phyloP scores from a whole-genome alignment of 129 eudicot species.

The Centella asiatica region DNA sequence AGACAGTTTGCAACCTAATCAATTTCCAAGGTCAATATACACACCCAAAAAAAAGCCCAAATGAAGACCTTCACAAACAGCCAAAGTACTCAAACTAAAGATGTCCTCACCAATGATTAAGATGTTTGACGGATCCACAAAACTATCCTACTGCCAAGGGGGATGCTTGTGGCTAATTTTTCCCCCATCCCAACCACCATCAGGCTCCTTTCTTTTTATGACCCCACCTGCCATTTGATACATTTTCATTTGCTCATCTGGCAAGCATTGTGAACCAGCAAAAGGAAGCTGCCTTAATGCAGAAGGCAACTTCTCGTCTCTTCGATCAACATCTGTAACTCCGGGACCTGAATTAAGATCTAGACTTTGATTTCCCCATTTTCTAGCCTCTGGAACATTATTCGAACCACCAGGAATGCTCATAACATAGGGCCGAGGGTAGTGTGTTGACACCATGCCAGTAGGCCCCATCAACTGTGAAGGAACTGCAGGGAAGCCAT shows the following conservation, averaged over 20 bases:
- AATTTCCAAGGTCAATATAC: too few relatives aligned
- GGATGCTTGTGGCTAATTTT: slow-evolving; percentile 52
- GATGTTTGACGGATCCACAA: background rate
- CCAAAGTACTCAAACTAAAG: background rate
- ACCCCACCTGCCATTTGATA: slow-evolving; percentile 44
- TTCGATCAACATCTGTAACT: slow-evolving; percentile 29
- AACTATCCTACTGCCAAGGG: slow-evolving; percentile 45
- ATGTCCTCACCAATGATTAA: slow-evolving; percentile 12
- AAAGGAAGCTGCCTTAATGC: slow-evolving; percentile 28
- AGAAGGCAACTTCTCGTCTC: slow-evolving; percentile 26
- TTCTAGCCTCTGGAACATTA: slow-evolving; percentile 41
- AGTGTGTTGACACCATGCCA: slow-evolving; percentile 38
- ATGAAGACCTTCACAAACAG: too few relatives aligned
- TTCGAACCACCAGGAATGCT: slow-evolving; percentile 41
- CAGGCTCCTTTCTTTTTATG: slow-evolving; percentile 73
- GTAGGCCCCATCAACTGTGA: slow-evolving; percentile 51
- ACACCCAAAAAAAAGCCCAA: too few relatives aligned
- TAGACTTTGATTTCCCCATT: slow-evolving; percentile 64
- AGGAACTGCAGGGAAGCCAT: slow-evolving; percentile 41
- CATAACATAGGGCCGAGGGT: slow-evolving; percentile 54
- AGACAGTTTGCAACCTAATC: background rate
- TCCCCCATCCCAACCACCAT: slow-evolving; percentile 61
- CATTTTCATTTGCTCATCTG: slow-evolving; percentile 62
- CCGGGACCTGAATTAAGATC: slow-evolving; percentile 85
- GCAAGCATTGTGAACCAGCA: slow-evolving; percentile 24